phyloP scores from a whole-genome alignment of 228 moss, liverwort and hornwort species.

The Sphagnum fallax region DNA sequence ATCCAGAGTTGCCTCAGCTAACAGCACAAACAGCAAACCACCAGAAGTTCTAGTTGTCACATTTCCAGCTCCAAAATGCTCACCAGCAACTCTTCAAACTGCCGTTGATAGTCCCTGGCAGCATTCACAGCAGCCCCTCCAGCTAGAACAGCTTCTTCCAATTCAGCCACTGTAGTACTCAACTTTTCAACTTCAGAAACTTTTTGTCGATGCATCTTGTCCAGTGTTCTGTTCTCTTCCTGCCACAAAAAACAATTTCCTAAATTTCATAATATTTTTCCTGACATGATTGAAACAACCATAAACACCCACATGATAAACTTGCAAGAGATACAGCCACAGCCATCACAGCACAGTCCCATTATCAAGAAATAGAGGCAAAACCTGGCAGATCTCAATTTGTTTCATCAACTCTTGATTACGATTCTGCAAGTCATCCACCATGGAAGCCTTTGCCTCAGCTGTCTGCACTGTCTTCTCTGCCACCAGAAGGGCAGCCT shows the following conservation, averaged over 20 bases:
- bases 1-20: too few species aligned
- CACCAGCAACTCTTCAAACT: constrained; percentile 60
- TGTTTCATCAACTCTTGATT: constrained; percentile 64
- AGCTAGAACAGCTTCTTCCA: constrained; percentile 67
- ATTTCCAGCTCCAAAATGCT: not conserved
- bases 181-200: constrained; percentile 64
- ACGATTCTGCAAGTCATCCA: constrained; percentile 65
- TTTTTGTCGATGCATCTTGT: constrained; percentile 66
- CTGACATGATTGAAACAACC: too few species aligned
- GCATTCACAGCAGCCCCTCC: constrained; percentile 70
- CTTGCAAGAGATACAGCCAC: too few species aligned
- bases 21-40: too few species aligned
- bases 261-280: not conserved
- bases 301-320: too few species aligned
- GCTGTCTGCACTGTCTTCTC: constrained; percentile 51
- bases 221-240: constrained; percentile 68
- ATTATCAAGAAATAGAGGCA: not conserved
- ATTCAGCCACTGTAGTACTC: constrained; percentile 41
- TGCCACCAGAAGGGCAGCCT: constrained; percentile 65
- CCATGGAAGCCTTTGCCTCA: constrained; percentile 61
- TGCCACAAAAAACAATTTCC: constrained; percentile 22
- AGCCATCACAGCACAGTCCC: not conserved
- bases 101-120: constrained; percentile 61
- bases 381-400: constrained; percentile 58
- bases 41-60: too few species aligned